phyloP scores from a whole-genome alignment of 164 flowering plant genomes.

The Piper betle region DNA sequence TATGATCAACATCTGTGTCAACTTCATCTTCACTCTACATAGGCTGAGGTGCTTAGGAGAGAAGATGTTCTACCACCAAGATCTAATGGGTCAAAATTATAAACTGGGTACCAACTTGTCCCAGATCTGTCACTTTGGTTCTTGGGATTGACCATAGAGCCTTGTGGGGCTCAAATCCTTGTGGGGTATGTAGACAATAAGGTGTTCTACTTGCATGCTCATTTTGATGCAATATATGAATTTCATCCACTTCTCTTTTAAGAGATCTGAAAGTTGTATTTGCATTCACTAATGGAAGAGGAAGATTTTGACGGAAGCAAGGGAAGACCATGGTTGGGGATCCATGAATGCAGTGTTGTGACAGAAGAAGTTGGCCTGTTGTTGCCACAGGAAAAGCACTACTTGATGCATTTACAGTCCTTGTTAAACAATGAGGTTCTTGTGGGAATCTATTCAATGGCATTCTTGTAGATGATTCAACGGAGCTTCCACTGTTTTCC shows the following conservation, averaged over 20 bases:
- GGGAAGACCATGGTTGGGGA: slow-evolving; percentile 8
- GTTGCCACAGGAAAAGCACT: slow-evolving; percentile 24
- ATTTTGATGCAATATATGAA: slow-evolving; percentile 8
- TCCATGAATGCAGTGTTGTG: slow-evolving; percentile 14
- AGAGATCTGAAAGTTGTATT: slow-evolving; percentile 19
- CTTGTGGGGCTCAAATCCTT: neutral
- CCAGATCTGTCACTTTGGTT: too few species aligned
- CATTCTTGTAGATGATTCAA: slow-evolving; percentile 12
- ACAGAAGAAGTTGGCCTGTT: slow-evolving; percentile 19
- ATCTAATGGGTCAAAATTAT: neutral
- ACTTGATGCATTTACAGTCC: slow-evolving; percentile 21
- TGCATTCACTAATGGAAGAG: slow-evolving; percentile 27
- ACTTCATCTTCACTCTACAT: slow-evolving; percentile 5
- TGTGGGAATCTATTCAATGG: slow-evolving; percentile 8
- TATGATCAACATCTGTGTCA: slow-evolving; percentile 12
- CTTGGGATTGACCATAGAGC: neutral
- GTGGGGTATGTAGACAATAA: slow-evolving; percentile 4
- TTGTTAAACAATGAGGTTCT: slow-evolving; percentile 9
- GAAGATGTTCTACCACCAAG: slow-evolving; percentile 16
- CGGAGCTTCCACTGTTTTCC: slow-evolving; percentile 12
- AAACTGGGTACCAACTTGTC: neutral
- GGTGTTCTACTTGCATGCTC: slow-evolving; percentile 11
- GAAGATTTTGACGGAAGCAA: slow-evolving; percentile 8
- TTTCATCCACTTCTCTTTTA: slow-evolving; percentile 7
- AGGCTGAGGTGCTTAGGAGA: slow-evolving; percentile 13